Conservation (phyloP, 1,139 yeast species). For the Suhomyces atakaporum region DNA sequence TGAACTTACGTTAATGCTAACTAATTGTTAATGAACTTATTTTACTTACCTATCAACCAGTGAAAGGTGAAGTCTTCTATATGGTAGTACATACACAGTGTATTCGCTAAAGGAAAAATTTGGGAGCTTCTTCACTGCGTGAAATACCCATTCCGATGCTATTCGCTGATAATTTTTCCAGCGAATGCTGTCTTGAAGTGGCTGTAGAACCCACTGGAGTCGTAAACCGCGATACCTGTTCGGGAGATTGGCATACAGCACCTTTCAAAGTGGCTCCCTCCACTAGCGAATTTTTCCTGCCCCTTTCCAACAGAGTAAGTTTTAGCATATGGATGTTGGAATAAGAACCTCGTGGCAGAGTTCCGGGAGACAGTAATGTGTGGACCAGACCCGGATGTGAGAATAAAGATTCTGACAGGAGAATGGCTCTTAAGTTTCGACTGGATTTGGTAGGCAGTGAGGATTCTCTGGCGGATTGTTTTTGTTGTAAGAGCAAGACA, state of each 20-base stretch:
- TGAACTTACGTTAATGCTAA: no score
- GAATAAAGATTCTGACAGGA: constrained; percentile 9
- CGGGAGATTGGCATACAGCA: constrained; percentile 34
- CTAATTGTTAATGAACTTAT: no score
- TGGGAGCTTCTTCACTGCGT: constrained; percentile 4
- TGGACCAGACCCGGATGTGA: background rate
- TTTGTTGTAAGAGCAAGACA: constrained; percentile 10
- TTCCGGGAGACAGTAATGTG: constrained; percentile 4
- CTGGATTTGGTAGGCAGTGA: constrained; percentile 8
- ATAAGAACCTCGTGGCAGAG: constrained; percentile 5
- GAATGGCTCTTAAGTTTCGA: background rate
- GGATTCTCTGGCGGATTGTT: constrained; percentile 5
- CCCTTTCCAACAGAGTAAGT: constrained; percentile 15
- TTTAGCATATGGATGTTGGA: constrained; percentile 6
- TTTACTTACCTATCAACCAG: background rate
- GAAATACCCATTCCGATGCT: constrained; percentile 3
- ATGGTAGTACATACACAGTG: no score
- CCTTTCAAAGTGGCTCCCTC: constrained; percentile 29
- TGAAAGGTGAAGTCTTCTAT: background rate
- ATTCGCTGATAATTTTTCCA: constrained; percentile 8
- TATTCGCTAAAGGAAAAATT: constrained; percentile 5
- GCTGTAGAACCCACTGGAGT: constrained; percentile 24
- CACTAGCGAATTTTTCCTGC: constrained; percentile 17
- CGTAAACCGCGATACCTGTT: constrained; percentile 29
- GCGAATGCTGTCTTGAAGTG: constrained; percentile 17